Percentiles rank a stretch among this genome's conserved stretches.
These are phyloP conservation scores for Stachybotrys chartarum DNA, from an alignment of 2,329 filamentous ascomycete species.

Conservation along the genomic window DNA sequence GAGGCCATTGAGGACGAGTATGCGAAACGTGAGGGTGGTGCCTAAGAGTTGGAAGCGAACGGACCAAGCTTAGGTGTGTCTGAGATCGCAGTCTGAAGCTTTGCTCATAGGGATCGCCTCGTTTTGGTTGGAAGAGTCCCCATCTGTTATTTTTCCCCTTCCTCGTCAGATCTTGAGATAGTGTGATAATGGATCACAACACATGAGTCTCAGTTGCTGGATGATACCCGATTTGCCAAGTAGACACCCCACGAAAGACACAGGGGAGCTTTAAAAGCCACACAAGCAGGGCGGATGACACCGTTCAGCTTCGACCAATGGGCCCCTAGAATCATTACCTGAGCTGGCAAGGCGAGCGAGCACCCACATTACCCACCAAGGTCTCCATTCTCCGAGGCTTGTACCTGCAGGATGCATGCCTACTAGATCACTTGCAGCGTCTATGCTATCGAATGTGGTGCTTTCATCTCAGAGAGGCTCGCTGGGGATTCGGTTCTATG, in stretches of 20 bases:
- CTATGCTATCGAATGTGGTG: too few species aligned
- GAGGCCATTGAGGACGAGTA: conserved; percentile 59
- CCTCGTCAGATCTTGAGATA: not conserved
- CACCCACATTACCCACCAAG: not conserved
- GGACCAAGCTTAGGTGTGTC: conserved; percentile 4
- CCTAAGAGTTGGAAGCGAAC: conserved; percentile 25
- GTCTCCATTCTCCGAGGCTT: not conserved
- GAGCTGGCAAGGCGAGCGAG: not conserved
- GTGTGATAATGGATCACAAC: not conserved
- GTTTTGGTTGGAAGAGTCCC: too few species aligned
- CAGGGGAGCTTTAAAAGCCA: not conserved
- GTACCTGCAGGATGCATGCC: not conserved
- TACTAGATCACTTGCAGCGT: too few species aligned
- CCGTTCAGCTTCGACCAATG: too few species aligned
- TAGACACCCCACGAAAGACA: too few species aligned
- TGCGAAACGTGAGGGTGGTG: conserved; percentile 55
- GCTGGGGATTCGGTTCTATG: too few species aligned
- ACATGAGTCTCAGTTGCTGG: too few species aligned
- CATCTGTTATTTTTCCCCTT: too few species aligned
- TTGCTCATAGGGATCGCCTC: too few species aligned
- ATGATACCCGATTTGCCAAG: too few species aligned
- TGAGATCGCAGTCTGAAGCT: too few species aligned
- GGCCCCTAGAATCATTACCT: not conserved
- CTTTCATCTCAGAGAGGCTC: too few species aligned
- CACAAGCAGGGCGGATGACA: not conserved